Evolutionary conservation across 768 basidiomycete species (phyloP), one percentile per base, ranked within the genome.

Genomic region (Suillus sp.): DNA sequence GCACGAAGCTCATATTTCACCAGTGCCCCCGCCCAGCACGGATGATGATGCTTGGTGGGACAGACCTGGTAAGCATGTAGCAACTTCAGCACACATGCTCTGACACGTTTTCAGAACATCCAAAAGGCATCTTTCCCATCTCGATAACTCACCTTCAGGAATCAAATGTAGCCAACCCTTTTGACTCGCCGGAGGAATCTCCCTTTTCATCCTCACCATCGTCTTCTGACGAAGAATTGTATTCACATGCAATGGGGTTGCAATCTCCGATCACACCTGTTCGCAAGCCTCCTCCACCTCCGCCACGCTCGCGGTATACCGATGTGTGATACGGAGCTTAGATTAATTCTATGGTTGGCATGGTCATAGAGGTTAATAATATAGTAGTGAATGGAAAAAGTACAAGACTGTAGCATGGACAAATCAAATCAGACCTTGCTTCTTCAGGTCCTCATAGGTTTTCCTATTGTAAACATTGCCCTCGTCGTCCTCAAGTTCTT

Each of bases 381-480:
- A 54, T 45, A 51, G 38, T 32, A 63, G 35, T 61, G 61, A 55
- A 63, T 61, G 56, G 8, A 66, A 50, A 55, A 9, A 35, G 53
- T 48, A 65, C 18, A n/a, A 40, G 59, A 64, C 37, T 32, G 25
- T 22, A 14, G 20, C 22, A 45, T n/a, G 18, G 43, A 27, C 45
- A 51, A 25, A 65, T 77, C 78, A 92, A 62, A 96, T 92, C 62
- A 96, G 79, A 62, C 95, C 96, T 74, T 98, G 96, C 78, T 95
- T 94, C 83, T 95, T 96, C 68, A 97, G 81, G 71, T 96, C 94
- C 69, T 96, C 94, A 72, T 95, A 98, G n/a, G 94, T 96, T 82
- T 97, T 97, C 71, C 90, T 88, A 77, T 95, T 95, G 77, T 99
- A 98, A 57, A 99, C 97, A 69, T 99, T 99, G 18, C 97, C 97